Evolutionary conservation across 139 green algal species (phyloP), one percentile per base, ranked within the genome.

Genomic region (Picochlorum sp.): DNA sequence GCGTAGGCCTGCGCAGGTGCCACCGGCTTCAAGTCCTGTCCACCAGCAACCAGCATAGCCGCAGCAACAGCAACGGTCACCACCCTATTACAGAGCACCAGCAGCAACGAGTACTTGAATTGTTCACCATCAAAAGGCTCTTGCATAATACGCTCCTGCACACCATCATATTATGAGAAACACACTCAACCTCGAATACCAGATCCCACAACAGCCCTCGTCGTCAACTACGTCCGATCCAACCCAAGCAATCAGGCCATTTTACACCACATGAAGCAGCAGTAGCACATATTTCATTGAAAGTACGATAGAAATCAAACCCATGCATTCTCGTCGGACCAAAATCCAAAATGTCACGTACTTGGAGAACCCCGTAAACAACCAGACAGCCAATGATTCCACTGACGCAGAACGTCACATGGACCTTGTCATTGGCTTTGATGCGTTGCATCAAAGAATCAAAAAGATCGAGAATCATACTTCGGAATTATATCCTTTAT

Each of bases 71-170:
- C 22, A 37, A 77, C 79, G 2, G 89, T 90, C n/a, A 93, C 35
- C 2, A 93, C 47, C 12, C 92, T 82, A 69, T 99, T 99, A 72
- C 77, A 91, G 8, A 97, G 78, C 47, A 99, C 92, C 28, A 98
- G 68, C 60, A 98, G 94, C 4, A 99, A 69, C 0, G 82, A 91
- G 58, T 81, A 85, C 33, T 81, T 90, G 69, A 98, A 99, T 2
- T 62, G 57, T 64, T 91, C 89, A 9, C 56, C 49, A 7, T 85
- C 73, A 40, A 73, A 69, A 28, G 71, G 73, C 28, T 70, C 43
- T 16, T 81, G 86, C 87, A 97, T 97, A 63, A 97, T 94, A 20
- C 82, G 75, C 68, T 97, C 91, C 86, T 98, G 82, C 68, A 69
- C 14, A 24, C 68, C 14, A n/a, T n/a, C n/a, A n/a, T n/a, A n/a